phyloP scores from a whole-genome alignment of 352 stramenopile genomes.

The Pythium phragmiticola region DNA sequence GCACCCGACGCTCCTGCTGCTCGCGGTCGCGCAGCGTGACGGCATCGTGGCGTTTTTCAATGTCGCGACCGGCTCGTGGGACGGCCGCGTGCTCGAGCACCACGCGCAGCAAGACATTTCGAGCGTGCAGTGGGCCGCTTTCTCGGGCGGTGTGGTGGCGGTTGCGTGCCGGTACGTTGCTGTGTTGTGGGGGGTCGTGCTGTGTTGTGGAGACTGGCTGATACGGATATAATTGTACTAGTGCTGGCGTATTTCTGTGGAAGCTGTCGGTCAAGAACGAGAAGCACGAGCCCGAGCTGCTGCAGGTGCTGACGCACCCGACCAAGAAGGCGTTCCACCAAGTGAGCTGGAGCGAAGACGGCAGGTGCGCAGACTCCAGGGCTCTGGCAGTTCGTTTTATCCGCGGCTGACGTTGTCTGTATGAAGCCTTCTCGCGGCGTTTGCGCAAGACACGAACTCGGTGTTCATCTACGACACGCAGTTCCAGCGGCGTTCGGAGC shows the following conservation, averaged over 20 bases:
- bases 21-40: conserved; percentile 72
- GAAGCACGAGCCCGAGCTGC: conserved; percentile 47
- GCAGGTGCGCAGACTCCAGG: conserved; percentile 29
- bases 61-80: conserved; percentile 51
- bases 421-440: conserved; percentile 54
- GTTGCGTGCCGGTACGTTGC: conserved; percentile 53
- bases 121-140: conserved; percentile 61
- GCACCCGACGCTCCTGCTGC: conserved; percentile 50
- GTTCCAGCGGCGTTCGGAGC: conserved; percentile 52
- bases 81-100: conserved; percentile 62
- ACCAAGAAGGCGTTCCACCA: conserved; percentile 47
- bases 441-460: conserved; percentile 40
- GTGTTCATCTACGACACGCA: conserved; percentile 65
- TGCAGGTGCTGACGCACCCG: conserved; percentile 62
- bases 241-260: conserved; percentile 67
- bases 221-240: conserved; percentile 14
- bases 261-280: conserved; percentile 47
- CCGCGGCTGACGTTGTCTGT: not conserved
- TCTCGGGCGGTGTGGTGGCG: conserved; percentile 55
- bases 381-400: not conserved
- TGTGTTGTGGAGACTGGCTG: not conserved
- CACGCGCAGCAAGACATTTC: conserved; percentile 51
- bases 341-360: conserved; percentile 70
- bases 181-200: not conserved
- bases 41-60: conserved; percentile 71